Conservation (phyloP, 1,139 yeast species). For the Geotrichum phurueaensis region DNA sequence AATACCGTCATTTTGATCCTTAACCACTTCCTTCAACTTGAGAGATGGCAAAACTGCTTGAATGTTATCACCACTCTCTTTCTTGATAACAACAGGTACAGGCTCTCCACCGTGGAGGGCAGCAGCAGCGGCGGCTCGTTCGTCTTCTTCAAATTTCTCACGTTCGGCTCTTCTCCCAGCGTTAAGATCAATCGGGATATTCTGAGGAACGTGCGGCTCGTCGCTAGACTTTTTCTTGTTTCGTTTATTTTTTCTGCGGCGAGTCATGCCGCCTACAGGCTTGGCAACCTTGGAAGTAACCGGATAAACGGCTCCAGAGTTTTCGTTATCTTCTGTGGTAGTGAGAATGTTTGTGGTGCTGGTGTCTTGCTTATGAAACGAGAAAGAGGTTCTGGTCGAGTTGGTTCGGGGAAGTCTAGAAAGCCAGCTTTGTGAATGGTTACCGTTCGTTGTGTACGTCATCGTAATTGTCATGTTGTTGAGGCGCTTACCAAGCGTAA, state of each 20-base stretch:
- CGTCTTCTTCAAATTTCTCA: neutral
- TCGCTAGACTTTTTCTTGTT: slow-evolving; percentile 22
- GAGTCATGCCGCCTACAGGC: slow-evolving; percentile 74
- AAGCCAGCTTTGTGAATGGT: slow-evolving; percentile 72
- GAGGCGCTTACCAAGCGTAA: slow-evolving; percentile 79
- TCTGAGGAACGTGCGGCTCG: slow-evolving; percentile 25
- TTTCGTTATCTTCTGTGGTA: neutral
- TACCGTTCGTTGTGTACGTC: slow-evolving; percentile 69
- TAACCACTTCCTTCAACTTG: neutral
- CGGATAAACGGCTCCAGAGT: slow-evolving; percentile 31
- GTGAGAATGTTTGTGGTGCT: slow-evolving; percentile 4
- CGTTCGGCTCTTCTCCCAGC: slow-evolving; percentile 14
- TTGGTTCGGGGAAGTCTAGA: slow-evolving; percentile 78
- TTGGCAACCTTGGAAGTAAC: slow-evolving; percentile 43
- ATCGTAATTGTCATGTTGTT: slow-evolving; percentile 90
- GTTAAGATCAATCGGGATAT: slow-evolving; percentile 31
- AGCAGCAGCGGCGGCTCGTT: neutral
- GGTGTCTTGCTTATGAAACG: slow-evolving; percentile 67
- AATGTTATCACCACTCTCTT: neutral
- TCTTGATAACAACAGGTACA: neutral
- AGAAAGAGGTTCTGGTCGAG: slow-evolving; percentile 64
- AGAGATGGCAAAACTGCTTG: neutral
- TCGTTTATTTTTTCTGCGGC: slow-evolving; percentile 35
- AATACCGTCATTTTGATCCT: slow-evolving; percentile 21
- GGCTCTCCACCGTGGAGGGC: neutral